phyloP scores from a whole-genome alignment of 768 basidiomycete genomes.

The Pleurotus giganteus region DNA sequence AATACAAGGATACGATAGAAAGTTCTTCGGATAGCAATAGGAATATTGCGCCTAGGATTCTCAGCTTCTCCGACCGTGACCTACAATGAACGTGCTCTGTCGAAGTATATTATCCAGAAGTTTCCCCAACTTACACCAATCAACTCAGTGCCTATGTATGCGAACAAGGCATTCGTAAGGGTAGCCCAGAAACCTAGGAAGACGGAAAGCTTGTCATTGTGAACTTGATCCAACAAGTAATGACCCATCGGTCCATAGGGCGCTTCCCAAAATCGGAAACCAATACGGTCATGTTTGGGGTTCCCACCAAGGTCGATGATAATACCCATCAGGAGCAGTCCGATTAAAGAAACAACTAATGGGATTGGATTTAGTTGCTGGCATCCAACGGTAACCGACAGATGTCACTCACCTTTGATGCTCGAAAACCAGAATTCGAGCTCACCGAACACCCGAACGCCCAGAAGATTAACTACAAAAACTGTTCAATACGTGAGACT shows the following conservation, averaged over 20 bases:
- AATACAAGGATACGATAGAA: conserved; percentile 57
- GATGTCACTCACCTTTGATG: conserved; percentile 55
- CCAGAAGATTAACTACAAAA: conserved; percentile 55
- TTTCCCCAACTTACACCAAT: conserved; percentile 67
- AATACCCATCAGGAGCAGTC: conserved; percentile 56
- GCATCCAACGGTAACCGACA: background rate
- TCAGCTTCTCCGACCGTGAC: conserved; percentile 58
- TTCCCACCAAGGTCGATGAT: conserved; percentile 63
- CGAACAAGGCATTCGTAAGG: conserved; percentile 70
- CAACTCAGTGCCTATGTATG: conserved; percentile 73
- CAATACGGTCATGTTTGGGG: conserved; percentile 43
- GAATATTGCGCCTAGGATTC: conserved; percentile 73
- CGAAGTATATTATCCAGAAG: background rate
- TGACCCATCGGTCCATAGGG: conserved; percentile 58
- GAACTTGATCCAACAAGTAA: conserved; percentile 47
- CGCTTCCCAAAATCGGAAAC: conserved; percentile 47
- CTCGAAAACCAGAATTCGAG: conserved; percentile 74
- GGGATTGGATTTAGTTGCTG: background rate
- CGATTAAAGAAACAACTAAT: conserved; percentile 43
- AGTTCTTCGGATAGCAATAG: conserved; percentile 63
- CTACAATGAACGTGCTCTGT: conserved; percentile 14
- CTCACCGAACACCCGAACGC: conserved; percentile 67
- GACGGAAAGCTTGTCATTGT: conserved; percentile 45
- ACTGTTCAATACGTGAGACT: conserved; percentile 28
- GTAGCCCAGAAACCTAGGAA: conserved; percentile 75